A percentile compares a stretch with the other conserved stretches of the same genome.
phyloP scores from a whole-genome alignment of 371 early-diverging fungal species.

The Capniomyces stellatus region DNA sequence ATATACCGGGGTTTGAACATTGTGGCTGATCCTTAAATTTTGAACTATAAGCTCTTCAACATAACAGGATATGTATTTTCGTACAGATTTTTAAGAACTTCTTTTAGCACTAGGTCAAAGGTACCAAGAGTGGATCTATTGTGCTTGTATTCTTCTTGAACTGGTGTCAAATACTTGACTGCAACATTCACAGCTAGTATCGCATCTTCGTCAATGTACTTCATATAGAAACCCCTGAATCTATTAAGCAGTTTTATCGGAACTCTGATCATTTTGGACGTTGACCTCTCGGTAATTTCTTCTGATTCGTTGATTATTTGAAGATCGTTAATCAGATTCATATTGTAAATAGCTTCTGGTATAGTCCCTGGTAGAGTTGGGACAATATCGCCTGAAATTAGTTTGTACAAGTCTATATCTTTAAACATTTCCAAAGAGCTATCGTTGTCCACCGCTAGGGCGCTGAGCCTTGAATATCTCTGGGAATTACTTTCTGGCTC shows the following conservation, averaged over 20 bases:
- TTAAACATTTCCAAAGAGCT: background rate
- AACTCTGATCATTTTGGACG: background rate
- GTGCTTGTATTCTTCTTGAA: background rate
- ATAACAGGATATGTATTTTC: background rate
- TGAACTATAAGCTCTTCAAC: background rate
- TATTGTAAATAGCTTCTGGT: background rate
- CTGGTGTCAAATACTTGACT: background rate
- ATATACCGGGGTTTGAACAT: too few species aligned
- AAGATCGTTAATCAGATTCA: background rate
- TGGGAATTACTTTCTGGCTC: too few species aligned
- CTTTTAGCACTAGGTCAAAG: background rate
- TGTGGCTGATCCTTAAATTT: too few species aligned
- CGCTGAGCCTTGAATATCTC: too few species aligned
- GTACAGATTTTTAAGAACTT: background rate
- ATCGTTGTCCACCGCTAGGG: too few species aligned
- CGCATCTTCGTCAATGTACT: background rate
- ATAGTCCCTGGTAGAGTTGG: background rate
- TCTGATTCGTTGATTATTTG: background rate
- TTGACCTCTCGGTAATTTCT: background rate
- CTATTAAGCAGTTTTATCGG: constrained; percentile 1
- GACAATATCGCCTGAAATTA: background rate
- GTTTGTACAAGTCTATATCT: background rate
- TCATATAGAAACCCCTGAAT: background rate
- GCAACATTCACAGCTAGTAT: background rate
- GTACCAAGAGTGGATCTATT: background rate